These are phyloP conservation scores for Lagenaria siceraria DNA, from an alignment of 306 rosid genomes.

Conservation along the genomic window DNA sequence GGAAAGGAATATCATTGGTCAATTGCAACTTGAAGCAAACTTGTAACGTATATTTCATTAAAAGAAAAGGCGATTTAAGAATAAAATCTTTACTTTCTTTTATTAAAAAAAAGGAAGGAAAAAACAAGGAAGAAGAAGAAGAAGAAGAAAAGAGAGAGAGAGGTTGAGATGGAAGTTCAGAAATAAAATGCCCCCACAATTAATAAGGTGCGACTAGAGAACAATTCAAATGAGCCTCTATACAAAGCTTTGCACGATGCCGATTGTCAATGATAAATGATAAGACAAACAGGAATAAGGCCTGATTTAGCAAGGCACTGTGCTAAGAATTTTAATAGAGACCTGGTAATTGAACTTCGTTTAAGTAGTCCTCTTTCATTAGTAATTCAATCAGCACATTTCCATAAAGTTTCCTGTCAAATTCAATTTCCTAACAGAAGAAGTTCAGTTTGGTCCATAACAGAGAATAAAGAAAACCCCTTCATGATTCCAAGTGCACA, in stretches of 20 bases:
- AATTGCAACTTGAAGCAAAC: slow-evolving; percentile 13
- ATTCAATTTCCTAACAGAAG: background rate
- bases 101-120: background rate
- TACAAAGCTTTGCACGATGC: background rate
- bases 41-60: slow-evolving; percentile 1
- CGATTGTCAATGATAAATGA: background rate
- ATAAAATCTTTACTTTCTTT: background rate
- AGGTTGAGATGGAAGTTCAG: background rate
- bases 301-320: background rate
- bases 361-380: background rate
- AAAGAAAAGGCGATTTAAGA: background rate
- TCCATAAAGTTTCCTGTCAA: background rate
- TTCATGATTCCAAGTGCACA: background rate
- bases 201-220: background rate
- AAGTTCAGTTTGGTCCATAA: background rate
- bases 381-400: background rate
- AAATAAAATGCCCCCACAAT: background rate
- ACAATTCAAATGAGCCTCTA: background rate
- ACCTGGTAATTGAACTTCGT: background rate
- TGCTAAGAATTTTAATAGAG: background rate
- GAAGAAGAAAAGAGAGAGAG: no score
- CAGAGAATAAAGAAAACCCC: background rate
- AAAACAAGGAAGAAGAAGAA: no score
- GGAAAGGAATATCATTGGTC: slow-evolving; percentile 15
- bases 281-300: background rate